Base-by-base conservation (phyloP, 78 protist genomes). In the Monosiga brevicollis region DNA sequence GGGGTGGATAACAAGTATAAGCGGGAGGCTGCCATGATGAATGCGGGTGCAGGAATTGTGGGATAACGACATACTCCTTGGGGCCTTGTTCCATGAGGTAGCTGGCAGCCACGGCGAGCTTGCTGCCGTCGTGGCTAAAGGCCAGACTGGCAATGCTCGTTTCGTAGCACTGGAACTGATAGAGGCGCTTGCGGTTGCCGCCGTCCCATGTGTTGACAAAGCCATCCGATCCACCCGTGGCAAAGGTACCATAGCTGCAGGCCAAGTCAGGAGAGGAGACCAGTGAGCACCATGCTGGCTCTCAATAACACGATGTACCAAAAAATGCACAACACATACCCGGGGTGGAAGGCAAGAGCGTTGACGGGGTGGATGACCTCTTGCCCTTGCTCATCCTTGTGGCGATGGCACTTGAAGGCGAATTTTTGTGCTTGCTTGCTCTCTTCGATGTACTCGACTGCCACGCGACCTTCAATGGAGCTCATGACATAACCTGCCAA, bases 211-310 rank as follows among this genome's bases (percentile, higher is more conserved):
- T 82, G 71, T 83, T 85, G 62, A 96, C 97, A 43, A 79, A 73
- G 38, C 94, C 95, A 74, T 96, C 98, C 81, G 95, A 88, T 2
- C 98, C 98, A 54, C 97, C 98, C n/a, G 97, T 94, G 29, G 98
- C 98, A 77, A 96, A 94, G 24, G 96, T 95, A 24, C 95, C 95
- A 77, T 81, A 54, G 9, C 85, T 85, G 75, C 37, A 42, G 0
- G 70, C 25, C 10, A 23, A 6, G 73, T 80, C 3, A 74, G n/a
- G 76, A 20, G 76, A 72, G 10, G 11, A 11, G 76, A 3, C 76
- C 10, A 29, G 11, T 9, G 11, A 11, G 26, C 11, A 72, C n/a
- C 76, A 72, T 6, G 11, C n/a, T 3, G 10, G 38, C 76, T 32
- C 76, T 3, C 76, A n/a, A 11, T 11, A 29, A 11, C 22, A 71